Evolutionary conservation across 257 asterid species (phyloP), one percentile per base, ranked within the genome.

Genomic region (Fraxinus pennsylvanica): DNA sequence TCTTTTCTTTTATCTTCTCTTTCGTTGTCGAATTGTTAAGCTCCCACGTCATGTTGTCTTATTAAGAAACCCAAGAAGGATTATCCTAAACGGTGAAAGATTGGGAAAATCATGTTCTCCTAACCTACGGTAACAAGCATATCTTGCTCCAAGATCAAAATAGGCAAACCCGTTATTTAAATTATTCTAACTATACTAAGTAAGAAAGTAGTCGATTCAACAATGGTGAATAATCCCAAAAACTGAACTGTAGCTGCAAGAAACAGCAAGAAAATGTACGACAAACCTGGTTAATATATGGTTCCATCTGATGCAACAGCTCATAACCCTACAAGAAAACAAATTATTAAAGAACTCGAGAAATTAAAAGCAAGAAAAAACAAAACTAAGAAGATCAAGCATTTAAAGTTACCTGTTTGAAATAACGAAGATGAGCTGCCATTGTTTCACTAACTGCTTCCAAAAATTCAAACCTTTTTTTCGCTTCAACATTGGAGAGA

Each of bases 261-360:
- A 75, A 74, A 54, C 39, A 72, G 76, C 68, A 83, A 45, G 72
- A 17, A 70, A 38, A 83, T 43, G 25, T 4, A 85, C 74, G 72
- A 79, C 83, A 63, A 71, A 96, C 99, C 98, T 92, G 99, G 83
- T 92, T 96, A 74, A 96, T 94, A 82, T 96, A 96, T 9, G 99
- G 98, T 85, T 96, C 99, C 99, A 96, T 96, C 87, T 94, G 99
- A 89, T 94, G 98, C 90, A 96, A 85, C 84, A 96, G 89, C 87
- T 96, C 99, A 82, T 94, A 96, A 13, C 99, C 99, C 97, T 95
- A 74, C 77, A 90, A 29, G 78, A 52, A 82, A 57, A 77, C 72
- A 82, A 83, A 83, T 5, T 57, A 68, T 70, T 33, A 68, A 72
- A 72, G 72, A 59, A 50, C 41, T 65, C 74, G 75, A 52, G 74